Evolutionary conservation across 2,329 filamentous ascomycete species (phyloP).

Genomic region (Zymoseptoria pseudotritici): DNA sequence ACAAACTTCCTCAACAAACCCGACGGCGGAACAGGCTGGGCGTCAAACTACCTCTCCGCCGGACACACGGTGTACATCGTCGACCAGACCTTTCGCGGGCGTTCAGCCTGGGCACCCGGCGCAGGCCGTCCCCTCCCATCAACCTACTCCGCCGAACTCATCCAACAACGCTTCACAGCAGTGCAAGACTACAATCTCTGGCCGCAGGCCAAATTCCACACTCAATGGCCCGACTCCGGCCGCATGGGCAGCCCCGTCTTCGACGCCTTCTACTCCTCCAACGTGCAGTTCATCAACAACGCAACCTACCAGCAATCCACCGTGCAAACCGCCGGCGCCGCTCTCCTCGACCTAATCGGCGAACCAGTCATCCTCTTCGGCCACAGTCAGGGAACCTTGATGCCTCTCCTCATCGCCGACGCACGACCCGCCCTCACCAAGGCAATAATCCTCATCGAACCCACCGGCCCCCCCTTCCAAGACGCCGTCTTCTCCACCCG

Average conservation of each 20-base stretch:
- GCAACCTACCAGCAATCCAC: slow-evolving; percentile 23
- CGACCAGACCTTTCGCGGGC: slow-evolving; percentile 34
- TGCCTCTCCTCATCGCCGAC: slow-evolving; percentile 44
- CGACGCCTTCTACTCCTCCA: slow-evolving; percentile 41
- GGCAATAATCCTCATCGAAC: slow-evolving; percentile 47
- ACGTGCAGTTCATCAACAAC: slow-evolving; percentile 34
- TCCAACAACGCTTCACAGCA: slow-evolving; percentile 31
- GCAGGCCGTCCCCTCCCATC: slow-evolving; percentile 8
- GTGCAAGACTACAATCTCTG: slow-evolving; percentile 31
- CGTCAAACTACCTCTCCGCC: slow-evolving; percentile 38
- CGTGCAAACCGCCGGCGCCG: slow-evolving; percentile 6
- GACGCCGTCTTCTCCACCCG: slow-evolving; percentile 7
- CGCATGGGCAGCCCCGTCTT: slow-evolving; percentile 41
- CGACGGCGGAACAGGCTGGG: slow-evolving; percentile 42
- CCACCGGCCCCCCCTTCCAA: slow-evolving; percentile 45
- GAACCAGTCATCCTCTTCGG: slow-evolving; percentile 39
- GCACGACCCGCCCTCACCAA: slow-evolving; percentile 41
- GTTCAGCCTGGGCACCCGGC: slow-evolving; percentile 16
- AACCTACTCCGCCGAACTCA: slow-evolving; percentile 21
- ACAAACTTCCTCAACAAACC: slow-evolving; percentile 44
- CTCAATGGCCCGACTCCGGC: slow-evolving; percentile 37
- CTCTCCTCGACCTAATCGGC: slow-evolving; percentile 39
- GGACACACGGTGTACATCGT: slow-evolving; percentile 43
- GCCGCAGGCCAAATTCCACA: slow-evolving; percentile 38
- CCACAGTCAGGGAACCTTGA: slow-evolving; percentile 44